A percentile compares a stretch with the other conserved stretches of the same genome.
phyloP scores from a whole-genome alignment of 2,329 filamentous ascomycete species.

The Scytalidium lignicola region DNA sequence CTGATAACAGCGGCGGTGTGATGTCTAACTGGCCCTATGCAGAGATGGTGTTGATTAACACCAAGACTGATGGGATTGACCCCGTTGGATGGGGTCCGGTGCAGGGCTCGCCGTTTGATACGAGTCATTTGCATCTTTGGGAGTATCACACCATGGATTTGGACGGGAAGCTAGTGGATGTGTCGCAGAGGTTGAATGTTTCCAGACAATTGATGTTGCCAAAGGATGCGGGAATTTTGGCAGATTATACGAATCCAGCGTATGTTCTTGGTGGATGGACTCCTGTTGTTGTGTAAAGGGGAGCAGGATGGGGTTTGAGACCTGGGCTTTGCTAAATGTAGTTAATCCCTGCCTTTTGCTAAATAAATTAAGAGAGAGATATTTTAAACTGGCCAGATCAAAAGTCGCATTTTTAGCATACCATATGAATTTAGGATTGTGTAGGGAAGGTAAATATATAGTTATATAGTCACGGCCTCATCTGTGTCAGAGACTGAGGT shows the following conservation, averaged over 20 bases:
- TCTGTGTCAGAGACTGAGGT: no score
- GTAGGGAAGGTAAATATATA: no score
- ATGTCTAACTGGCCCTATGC: slow-evolving; percentile 25
- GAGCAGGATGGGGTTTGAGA: slow-evolving; percentile 24
- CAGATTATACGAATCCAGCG: not conserved
- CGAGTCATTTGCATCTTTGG: not conserved
- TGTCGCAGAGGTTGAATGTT: not conserved
- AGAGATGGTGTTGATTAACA: not conserved
- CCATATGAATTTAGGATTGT: no score
- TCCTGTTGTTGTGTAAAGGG: not conserved
- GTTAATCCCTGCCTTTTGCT: no score
- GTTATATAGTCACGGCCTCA: no score
- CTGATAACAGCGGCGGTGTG: slow-evolving; percentile 40
- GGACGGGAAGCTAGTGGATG: not conserved
- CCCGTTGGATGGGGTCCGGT: not conserved
- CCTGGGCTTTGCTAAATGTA: no score
- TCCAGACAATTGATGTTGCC: not conserved
- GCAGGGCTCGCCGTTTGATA: not conserved
- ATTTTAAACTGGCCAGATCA: no score
- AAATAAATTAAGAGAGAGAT: no score
- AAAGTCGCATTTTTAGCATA: no score
- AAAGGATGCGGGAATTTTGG: not conserved
- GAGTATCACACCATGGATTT: not conserved
- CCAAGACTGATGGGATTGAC: not conserved
- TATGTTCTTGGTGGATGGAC: not conserved